phyloP scores from a whole-genome alignment of 2,329 filamentous ascomycete species.

The Tolypocladium ovalisporum region DNA sequence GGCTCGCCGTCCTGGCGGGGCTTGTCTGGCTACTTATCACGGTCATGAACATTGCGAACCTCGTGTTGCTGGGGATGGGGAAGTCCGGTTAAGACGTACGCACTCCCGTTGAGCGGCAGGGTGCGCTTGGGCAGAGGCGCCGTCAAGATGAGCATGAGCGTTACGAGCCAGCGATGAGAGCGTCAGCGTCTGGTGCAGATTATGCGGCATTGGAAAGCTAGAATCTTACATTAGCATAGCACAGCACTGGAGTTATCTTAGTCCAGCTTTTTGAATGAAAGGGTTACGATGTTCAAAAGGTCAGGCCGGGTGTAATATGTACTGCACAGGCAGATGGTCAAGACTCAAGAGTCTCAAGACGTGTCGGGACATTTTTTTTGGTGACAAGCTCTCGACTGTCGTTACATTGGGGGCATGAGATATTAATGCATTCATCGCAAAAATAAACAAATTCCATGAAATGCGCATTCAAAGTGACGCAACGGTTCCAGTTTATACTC shows the following conservation, averaged over 20 bases:
- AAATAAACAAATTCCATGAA: too few relatives aligned
- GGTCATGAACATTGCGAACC: constrained; percentile 67
- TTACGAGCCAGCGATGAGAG: background rate
- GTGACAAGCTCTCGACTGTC: too few relatives aligned
- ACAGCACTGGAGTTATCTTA: background rate
- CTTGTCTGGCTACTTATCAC: constrained; percentile 65
- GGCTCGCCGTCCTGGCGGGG: constrained; percentile 41
- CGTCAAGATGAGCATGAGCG: background rate
- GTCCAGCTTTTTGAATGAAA: background rate
- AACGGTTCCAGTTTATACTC: too few relatives aligned
- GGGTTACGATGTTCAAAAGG: background rate
- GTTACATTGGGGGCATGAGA: too few relatives aligned
- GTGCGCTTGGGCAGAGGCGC: background rate
- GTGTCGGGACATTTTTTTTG: too few relatives aligned
- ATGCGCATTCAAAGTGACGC: too few relatives aligned
- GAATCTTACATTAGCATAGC: background rate
- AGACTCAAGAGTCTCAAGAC: background rate
- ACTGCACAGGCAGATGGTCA: background rate
- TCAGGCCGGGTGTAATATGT: background rate
- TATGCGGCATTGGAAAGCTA: background rate
- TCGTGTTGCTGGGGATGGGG: constrained; percentile 47
- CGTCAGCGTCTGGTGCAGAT: background rate
- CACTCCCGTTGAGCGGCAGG: background rate
- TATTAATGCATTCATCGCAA: too few relatives aligned
- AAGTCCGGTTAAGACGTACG: background rate